Evolutionary conservation across 139 green algal genomes (phyloP), one percentile per base, ranked within the genome.

Genomic region (Trebouxia sp.): DNA sequence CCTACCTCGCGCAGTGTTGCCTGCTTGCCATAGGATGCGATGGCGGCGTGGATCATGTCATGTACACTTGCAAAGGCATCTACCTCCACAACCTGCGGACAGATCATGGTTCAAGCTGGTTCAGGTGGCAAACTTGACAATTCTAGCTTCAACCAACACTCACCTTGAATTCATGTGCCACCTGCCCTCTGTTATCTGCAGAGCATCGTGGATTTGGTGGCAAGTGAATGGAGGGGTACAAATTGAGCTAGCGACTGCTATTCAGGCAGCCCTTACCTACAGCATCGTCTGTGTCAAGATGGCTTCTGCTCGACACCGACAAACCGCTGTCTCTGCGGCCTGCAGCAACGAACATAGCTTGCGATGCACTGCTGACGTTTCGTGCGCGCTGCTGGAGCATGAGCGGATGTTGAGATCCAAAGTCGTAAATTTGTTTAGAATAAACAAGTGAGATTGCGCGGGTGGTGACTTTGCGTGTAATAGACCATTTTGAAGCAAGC

Each of bases 41-140:
- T 90, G 51, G 88, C 85, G 6, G 85, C 85, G 20, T 92, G 88
- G 28, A 92, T 92, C 66, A 92, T 87, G 55, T 92, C 88, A 43
- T 88, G 84, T 17, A 92, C 88, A 30, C 74, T 84, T 24, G 67
- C 78, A 70, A 87, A 92, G 15, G 88, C 88, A 45, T 87, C 81
- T 20, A 91, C 77, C 41, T 91, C 87, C 3, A 88, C 51, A 26
- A 89, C 80, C 51, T 88, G 82, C 70, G 38, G 50, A n/a, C n/a
- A n/a, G n/a, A n/a, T n/a, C n/a, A n/a, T n/a, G n/a, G n/a, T n/a
- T n/a, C n/a, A n/a, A n/a, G n/a, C n/a, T n/a, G n/a, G n/a, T n/a
- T n/a, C n/a, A n/a, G n/a, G n/a, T n/a, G n/a, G n/a, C n/a, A n/a
- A n/a, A n/a, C n/a, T n/a, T n/a, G n/a, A n/a, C n/a, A n/a, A n/a